Conservation (phyloP, 805 yeast genomes). For the Saturnispora silvae region DNA sequence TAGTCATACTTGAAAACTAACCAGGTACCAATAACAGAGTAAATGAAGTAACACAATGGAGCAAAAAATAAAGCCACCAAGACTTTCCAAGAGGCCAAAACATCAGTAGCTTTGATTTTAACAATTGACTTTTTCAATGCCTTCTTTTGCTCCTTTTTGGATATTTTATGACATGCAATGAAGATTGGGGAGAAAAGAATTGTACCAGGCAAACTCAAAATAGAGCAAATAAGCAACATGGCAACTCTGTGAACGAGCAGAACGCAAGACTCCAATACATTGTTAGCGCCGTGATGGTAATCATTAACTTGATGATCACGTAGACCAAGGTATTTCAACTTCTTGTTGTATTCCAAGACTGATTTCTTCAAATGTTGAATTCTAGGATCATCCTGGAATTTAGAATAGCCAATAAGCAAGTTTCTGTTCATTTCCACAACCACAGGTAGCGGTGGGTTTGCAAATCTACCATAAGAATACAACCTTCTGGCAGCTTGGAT, state of each 20-base stretch:
- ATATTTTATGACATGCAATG: conserved; percentile 58
- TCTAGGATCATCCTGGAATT: conserved; percentile 60
- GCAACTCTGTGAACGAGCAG: conserved; percentile 48
- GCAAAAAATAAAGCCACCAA: conserved; percentile 79
- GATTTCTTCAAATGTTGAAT: conserved; percentile 51
- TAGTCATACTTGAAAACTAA: conserved; percentile 15
- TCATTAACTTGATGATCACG: conserved; percentile 63
- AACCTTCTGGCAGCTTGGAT: conserved; percentile 88
- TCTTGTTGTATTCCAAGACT: conserved; percentile 59
- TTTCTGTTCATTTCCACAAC: conserved; percentile 87
- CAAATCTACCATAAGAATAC: conserved; percentile 41
- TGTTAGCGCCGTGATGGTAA: conserved; percentile 38
- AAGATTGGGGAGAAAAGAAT: conserved; percentile 83
- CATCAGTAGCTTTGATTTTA: conserved; percentile 84
- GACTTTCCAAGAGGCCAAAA: conserved; percentile 93
- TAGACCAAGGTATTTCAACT: conserved; percentile 50
- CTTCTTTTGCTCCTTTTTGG: conserved; percentile 56
- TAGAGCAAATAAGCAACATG: conserved; percentile 42
- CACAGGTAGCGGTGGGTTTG: conserved; percentile 62
- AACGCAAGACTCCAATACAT: conserved; percentile 37
- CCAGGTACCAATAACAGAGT: conserved; percentile 49
- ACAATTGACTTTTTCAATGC: conserved; percentile 85
- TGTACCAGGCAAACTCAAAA: conserved; percentile 78
- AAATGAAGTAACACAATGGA: conserved; percentile 70
- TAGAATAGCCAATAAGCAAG: conserved; percentile 69